Evolutionary conservation across 2,329 filamentous ascomycete genomes (phyloP), one percentile per base, ranked within the genome.

Genomic region (Lasiodiplodia citricola): DNA sequence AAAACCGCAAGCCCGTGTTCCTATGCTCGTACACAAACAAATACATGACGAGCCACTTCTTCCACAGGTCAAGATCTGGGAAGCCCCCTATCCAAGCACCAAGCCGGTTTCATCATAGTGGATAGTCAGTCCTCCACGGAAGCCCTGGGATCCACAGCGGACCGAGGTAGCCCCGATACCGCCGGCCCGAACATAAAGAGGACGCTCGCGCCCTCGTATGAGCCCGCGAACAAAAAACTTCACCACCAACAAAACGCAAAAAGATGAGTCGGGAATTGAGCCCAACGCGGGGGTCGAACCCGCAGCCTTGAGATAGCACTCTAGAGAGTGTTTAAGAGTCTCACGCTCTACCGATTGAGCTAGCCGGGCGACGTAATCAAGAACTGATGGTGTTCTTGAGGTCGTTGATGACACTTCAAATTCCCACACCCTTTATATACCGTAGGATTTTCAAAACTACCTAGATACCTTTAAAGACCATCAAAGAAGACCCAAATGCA

Each of bases 261-360:
- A 47, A 47, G 44, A 47, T 11, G 2, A 31, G 51, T 55, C 50
- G 50, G 66, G 67, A 65, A 57, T 68, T 65, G 66, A 68, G 66
- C 66, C 66, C 66, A 68, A 68, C 66, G 66, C 66, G 66, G 66
- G 66, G 66, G 57, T 68, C 57, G 66, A 68, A 68, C 66, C 66
- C 66, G 66, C 66, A 68, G 57, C 66, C 66, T 68, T 68, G 67
- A 68, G 67, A 68, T 68, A 38, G 16, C 54, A 57, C 54, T 38
- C 54, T 37, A 23, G 54, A 37, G 54, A 37, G 54, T 57, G 16
- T 13, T 56, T 79, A 79, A 80, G 77, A 80, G 77, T 79, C 78
- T 79, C 75, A 79, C 77, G 78, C 78, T 78, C 78, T 80, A 79
- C 77, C 78, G 78, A 79, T 79, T 79, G 75, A 76, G 76, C 70